A percentile compares a stretch with the other conserved stretches of the same genome.
phyloP scores from a whole-genome alignment of 345 rosid genomes.

The Garcia nutans region DNA sequence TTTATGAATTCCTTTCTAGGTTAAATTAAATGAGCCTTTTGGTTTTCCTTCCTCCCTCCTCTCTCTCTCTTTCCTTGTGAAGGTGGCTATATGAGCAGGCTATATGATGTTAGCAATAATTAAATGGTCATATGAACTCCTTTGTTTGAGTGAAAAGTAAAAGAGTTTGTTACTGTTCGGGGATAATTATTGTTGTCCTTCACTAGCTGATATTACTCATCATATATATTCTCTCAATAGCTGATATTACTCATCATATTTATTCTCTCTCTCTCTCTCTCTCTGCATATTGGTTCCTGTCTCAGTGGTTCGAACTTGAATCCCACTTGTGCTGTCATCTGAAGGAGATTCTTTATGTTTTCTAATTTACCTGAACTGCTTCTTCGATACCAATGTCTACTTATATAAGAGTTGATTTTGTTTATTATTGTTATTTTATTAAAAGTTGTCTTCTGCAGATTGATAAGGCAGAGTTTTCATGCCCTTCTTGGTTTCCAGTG shows the following conservation, averaged over 20 bases:
- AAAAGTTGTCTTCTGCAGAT: conserved; percentile 50
- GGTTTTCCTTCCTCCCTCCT: too few relatives aligned
- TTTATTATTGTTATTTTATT: background rate
- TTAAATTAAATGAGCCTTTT: too few relatives aligned
- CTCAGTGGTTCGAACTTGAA: background rate
- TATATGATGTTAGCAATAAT: too few relatives aligned
- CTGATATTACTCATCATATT: background rate
- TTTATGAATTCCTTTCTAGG: too few relatives aligned
- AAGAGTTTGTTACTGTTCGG: background rate
- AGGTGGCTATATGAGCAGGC: too few relatives aligned
- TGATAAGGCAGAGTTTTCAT: conserved; percentile 75
- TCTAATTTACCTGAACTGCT: background rate
- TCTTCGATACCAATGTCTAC: background rate
- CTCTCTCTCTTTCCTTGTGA: too few relatives aligned
- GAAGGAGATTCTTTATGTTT: background rate
- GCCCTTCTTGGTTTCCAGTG: conserved; percentile 87
- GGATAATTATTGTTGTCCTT: background rate
- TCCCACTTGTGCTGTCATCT: background rate
- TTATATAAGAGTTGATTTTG: background rate
- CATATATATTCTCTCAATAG: too few relatives aligned
- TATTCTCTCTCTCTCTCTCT: background rate
- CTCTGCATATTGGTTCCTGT: background rate
- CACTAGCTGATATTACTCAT: background rate
- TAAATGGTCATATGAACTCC: too few relatives aligned
- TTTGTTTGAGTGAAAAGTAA: too few relatives aligned